Percentiles rank a stretch among this genome's conserved stretches.
Conservation (phyloP, 805 yeast species). For the Brettanomyces bruxellensis region DNA sequence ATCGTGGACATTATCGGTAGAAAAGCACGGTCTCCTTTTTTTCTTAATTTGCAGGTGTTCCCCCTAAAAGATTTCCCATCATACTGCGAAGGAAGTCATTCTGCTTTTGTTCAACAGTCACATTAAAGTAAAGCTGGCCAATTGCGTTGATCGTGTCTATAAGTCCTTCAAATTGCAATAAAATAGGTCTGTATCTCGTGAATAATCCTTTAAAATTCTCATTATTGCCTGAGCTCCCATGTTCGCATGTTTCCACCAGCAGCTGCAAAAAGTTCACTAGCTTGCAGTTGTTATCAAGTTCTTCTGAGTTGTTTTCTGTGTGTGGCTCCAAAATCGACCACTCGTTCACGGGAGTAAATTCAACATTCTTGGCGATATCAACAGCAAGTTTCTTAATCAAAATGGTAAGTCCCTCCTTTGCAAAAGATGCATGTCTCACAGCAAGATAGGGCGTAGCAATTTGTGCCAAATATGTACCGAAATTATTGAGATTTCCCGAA, state of each 20-base stretch:
- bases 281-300: conserved; percentile 26
- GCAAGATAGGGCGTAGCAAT: conserved; percentile 69
- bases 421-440: conserved; percentile 57
- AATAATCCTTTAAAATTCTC: conserved; percentile 34
- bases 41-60: conserved; percentile 13
- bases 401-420: conserved; percentile 30
- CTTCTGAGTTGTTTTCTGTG: conserved; percentile 1
- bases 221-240: conserved; percentile 27
- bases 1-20: no score
- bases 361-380: conserved; percentile 8
- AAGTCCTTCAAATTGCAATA: conserved; percentile 15
- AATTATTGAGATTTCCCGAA: conserved; percentile 24
- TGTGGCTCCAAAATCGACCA: conserved; percentile 26
- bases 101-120: conserved; percentile 35
- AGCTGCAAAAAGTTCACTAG: conserved; percentile 64
- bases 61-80: conserved; percentile 63
- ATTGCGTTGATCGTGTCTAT: conserved; percentile 19
- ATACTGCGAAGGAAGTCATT: conserved; percentile 56
- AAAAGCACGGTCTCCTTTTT: no score
- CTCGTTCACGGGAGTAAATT: conserved; percentile 12
- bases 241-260: conserved; percentile 50
- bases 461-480: conserved; percentile 30
- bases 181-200: conserved; percentile 27
- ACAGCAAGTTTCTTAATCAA: conserved; percentile 28
- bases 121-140: conserved; percentile 21